Percentiles rank a stretch among this genome's conserved stretches.
phyloP scores from a whole-genome alignment of 352 stramenopile genomes.

The Phytophthora pini region DNA sequence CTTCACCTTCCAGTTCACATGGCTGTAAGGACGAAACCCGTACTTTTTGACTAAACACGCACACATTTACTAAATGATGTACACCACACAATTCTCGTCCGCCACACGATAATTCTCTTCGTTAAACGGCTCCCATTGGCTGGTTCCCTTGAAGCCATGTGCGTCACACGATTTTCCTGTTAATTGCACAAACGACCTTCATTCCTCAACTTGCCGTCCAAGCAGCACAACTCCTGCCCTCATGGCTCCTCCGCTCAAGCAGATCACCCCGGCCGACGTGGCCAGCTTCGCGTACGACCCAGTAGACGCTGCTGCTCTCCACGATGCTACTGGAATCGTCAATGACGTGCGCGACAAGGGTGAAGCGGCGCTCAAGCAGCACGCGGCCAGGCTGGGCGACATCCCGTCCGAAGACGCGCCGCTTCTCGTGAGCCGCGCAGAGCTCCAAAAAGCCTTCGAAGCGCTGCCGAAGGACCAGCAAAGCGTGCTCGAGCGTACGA shows the following conservation, averaged over 20 bases:
- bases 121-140: slow-evolving; percentile 1
- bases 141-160: slow-evolving; percentile 14
- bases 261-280: slow-evolving; percentile 73
- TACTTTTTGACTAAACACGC: too few species aligned
- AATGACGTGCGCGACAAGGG: slow-evolving; percentile 65
- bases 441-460: slow-evolving; percentile 90
- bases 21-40: neutral
- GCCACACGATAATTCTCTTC: neutral
- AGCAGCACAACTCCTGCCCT: slow-evolving; percentile 1
- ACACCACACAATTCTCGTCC: neutral
- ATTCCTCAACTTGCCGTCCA: slow-evolving; percentile 8
- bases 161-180: slow-evolving; percentile 21
- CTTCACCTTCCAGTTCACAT: neutral
- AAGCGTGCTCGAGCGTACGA: slow-evolving; percentile 87
- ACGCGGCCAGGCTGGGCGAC: slow-evolving; percentile 77
- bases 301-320: slow-evolving; percentile 68
- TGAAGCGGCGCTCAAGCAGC: slow-evolving; percentile 49
- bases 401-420: slow-evolving; percentile 45
- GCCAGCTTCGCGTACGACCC: slow-evolving; percentile 84
- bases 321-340: slow-evolving; percentile 72
- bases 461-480: slow-evolving; percentile 73
- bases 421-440: slow-evolving; percentile 58
- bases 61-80: neutral
- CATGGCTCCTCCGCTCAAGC: slow-evolving; percentile 63
- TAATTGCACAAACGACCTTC: slow-evolving; percentile 17